Conservation (phyloP, 1,139 yeast genomes). For the Sugiyamaella grinbergsii region DNA sequence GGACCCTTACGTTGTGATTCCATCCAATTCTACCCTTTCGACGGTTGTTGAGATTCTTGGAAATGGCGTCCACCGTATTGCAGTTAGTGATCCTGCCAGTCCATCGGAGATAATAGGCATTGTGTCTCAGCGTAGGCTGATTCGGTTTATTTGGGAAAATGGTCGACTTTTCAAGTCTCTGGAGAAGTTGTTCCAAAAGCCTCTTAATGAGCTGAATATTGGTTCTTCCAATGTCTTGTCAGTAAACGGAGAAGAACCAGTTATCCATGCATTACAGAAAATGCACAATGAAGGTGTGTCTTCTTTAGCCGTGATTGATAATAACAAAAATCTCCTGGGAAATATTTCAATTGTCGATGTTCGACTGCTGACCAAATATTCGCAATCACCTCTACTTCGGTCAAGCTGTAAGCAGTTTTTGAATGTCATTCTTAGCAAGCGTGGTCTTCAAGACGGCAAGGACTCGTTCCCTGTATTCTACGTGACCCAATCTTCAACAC, state of each 20-base stretch:
- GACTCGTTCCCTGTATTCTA: constrained; percentile 97
- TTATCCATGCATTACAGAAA: constrained; percentile 80
- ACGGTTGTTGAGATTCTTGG: constrained; percentile 84
- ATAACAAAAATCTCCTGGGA: constrained; percentile 72
- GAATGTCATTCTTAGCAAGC: constrained; percentile 77
- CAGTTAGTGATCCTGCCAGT: constrained; percentile 61
- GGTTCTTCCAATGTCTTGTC: constrained; percentile 73
- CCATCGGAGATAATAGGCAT: constrained; percentile 57
- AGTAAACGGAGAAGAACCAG: constrained; percentile 79
- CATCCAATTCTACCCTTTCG: constrained; percentile 66
- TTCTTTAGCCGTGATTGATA: constrained; percentile 92
- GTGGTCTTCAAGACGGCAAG: constrained; percentile 92
- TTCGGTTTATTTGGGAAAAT: constrained; percentile 86
- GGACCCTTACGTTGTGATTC: constrained; percentile 78
- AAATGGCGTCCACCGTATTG: constrained; percentile 89
- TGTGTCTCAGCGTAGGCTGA: constrained; percentile 82
- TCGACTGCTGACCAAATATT: constrained; percentile 78
- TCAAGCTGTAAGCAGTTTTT: constrained; percentile 86
- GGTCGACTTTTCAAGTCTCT: constrained; percentile 81
- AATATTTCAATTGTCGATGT: constrained; percentile 95
- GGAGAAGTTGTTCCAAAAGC: constrained; percentile 68
- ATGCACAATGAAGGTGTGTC: constrained; percentile 86
- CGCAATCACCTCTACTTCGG: constrained; percentile 74
- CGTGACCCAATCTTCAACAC: constrained; percentile 73
- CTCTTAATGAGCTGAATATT: constrained; percentile 66